Conservation (phyloP, 306 rosid species). For the Pyrus pyrifolia region DNA sequence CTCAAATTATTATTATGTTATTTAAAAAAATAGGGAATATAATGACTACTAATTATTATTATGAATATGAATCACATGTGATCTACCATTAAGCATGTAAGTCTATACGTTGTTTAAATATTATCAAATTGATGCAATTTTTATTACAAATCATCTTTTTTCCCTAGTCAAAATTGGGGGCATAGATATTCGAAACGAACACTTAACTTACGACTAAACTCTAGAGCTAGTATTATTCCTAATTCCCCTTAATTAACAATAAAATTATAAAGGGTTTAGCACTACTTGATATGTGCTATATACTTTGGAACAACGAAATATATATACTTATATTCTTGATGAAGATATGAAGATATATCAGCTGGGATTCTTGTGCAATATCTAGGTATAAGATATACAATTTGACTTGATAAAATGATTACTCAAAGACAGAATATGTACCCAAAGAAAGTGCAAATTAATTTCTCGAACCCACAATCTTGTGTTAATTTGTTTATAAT, state of each 20-base stretch:
- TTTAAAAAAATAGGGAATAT: not conserved
- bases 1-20: not conserved
- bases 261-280: not conserved
- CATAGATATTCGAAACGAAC: not conserved
- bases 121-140: not conserved
- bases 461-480: slow-evolving; percentile 51
- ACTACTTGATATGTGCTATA: not conserved
- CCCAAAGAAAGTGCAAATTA: slow-evolving; percentile 21
- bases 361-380: slow-evolving; percentile 7
- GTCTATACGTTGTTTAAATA: not conserved
- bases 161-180: not conserved
- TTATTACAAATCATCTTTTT: not conserved
- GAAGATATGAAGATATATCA: not conserved
- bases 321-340: not conserved
- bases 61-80: not conserved
- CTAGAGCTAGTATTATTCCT: not conserved
- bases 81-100: not conserved
- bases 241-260: not conserved
- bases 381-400: slow-evolving; percentile 5
- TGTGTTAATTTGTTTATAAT: slow-evolving; percentile 36
- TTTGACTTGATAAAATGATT: slow-evolving; percentile 28
- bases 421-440: slow-evolving; percentile 33
- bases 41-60: no score
- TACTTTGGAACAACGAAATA: slow-evolving; percentile 1
- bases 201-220: not conserved